Evolutionary conservation across 2,329 filamentous ascomycete species (phyloP).

Genomic region (Paracorniculantispora psalliotae): DNA sequence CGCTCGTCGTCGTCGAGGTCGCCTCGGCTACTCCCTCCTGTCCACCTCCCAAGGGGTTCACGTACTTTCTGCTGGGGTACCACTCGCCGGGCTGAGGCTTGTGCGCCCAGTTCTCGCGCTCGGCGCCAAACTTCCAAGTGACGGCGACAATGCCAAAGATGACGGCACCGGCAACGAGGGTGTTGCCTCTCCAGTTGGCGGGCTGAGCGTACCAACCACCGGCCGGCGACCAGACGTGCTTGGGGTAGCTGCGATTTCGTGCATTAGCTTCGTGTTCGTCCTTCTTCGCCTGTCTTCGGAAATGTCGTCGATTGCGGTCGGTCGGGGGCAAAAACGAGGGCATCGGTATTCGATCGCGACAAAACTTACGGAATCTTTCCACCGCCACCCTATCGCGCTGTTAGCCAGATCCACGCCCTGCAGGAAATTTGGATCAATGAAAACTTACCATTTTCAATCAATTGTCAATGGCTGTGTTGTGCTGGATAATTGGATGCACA

Average conservation of each 20-base stretch:
- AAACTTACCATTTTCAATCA: conserved; percentile 52
- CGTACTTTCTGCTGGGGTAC: conserved; percentile 80
- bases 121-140: conserved; percentile 67
- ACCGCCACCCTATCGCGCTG: conserved; percentile 62
- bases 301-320: conserved; percentile 18
- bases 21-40: not conserved
- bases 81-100: conserved; percentile 75
- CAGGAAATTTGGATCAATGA: not conserved
- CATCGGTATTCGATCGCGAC: conserved; percentile 11
- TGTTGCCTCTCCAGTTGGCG: conserved; percentile 92
- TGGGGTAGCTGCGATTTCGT: conserved; percentile 66
- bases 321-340: not conserved
- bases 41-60: conserved; percentile 19
- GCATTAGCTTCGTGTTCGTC: conserved; percentile 16
- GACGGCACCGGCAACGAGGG: conserved; percentile 65
- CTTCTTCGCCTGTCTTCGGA: not conserved
- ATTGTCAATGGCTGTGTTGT: conserved; percentile 30
- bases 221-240: conserved; percentile 98
- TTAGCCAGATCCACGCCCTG: conserved; percentile 32
- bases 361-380: conserved; percentile 53
- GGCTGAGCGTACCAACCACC: conserved; percentile 98
- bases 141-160: conserved; percentile 64
- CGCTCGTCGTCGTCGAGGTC: not conserved
- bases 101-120: conserved; percentile 65
- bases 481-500: conserved; percentile 22